A percentile compares a stretch with the other conserved stretches of the same genome.
These are phyloP conservation scores for Phytophthora cactorum DNA, from an alignment of 352 stramenopile genomes.

Conservation along the genomic window DNA sequence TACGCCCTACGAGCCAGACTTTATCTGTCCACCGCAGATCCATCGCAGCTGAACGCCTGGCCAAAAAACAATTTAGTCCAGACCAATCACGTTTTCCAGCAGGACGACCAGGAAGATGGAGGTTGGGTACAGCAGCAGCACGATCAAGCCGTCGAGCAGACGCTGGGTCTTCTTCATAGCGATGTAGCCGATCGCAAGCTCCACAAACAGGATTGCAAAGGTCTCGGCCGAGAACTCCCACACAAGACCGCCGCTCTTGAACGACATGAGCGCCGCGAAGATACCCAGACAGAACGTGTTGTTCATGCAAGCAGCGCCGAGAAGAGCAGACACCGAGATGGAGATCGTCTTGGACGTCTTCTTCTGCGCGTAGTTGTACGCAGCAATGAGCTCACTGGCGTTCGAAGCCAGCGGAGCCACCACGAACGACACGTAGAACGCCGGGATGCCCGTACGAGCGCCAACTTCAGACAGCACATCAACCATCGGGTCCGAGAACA, in stretches of 20 bases:
- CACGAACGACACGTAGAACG: conserved; percentile 99
- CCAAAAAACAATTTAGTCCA: conserved; percentile 77
- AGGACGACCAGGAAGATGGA: conserved; percentile 93
- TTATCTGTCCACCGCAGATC: not conserved
- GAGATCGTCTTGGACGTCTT: conserved; percentile 98
- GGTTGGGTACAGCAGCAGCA: conserved; percentile 93
- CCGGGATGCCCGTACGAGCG: conserved; percentile 85
- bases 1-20: not conserved
- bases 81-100: conserved; percentile 92
- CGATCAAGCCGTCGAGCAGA: conserved; percentile 77
- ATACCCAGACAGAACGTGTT: conserved; percentile 99
- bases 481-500: conserved; percentile 99
- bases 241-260: conserved; percentile 90
- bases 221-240: conserved; percentile 99
- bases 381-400: conserved; percentile 97
- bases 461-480: conserved; percentile 97
- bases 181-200: conserved; percentile 89
- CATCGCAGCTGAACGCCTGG: conserved; percentile 11
- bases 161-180: conserved; percentile 91
- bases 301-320: conserved; percentile 98
- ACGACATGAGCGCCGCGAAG: conserved; percentile 97
- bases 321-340: conserved; percentile 93
- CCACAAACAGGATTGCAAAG: conserved; percentile 95
- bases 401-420: conserved; percentile 98
- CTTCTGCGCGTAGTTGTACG: conserved; percentile 97